Base-by-base conservation (phyloP, 1,284 basidiomycete species). In the Trametes versicolor region DNA sequence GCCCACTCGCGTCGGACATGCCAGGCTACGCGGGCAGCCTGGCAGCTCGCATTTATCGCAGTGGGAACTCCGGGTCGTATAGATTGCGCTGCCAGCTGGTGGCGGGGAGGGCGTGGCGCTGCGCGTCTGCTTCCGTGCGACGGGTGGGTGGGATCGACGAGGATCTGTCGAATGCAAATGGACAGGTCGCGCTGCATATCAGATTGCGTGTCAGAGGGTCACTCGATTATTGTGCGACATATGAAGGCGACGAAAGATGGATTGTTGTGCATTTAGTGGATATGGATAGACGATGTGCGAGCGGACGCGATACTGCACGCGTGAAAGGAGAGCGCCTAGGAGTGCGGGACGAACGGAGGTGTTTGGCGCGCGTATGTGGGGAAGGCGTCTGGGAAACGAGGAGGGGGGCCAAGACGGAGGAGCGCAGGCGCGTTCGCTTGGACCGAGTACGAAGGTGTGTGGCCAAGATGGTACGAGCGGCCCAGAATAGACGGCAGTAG, bases 21-120 rank as follows among this genome's bases (percentile, higher is more conserved):
- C 29, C 29, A 32, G 32, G 51, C 58, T 25, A 60, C 27, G 32
- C 51, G 45, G 47, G 15, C 21, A 7, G n/a, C 23, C 45, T 60
- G 52, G 54, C 57, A 50, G 56, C 29, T 32, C 29, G 29, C 48
- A 63, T 65, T 65, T 19, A 63, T 68, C 64, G 63, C 66, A 63
- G 39, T 64, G 63, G 61, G 49, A 65, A 68, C 58, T 63, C 66
- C 66, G 63, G 63, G 50, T 39, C 48, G n/a, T 50, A 61, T 58
- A 32, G 29, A 32, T 32, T 32, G 29, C 29, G 29, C 29, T 55
- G 61, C 63, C 61, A 32, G 29, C 58, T 60, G 61, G 60, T 48
- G 60, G 61, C 61, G 63, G 61, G 66, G 58, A 59, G 53, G 39
- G 6, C 23, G 47, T 49, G 47, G 47, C 47, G 47, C 21, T 49